Evolutionary conservation across 2,329 filamentous ascomycete species (phyloP).

Genomic region (Cordyceps fumosorosea): DNA sequence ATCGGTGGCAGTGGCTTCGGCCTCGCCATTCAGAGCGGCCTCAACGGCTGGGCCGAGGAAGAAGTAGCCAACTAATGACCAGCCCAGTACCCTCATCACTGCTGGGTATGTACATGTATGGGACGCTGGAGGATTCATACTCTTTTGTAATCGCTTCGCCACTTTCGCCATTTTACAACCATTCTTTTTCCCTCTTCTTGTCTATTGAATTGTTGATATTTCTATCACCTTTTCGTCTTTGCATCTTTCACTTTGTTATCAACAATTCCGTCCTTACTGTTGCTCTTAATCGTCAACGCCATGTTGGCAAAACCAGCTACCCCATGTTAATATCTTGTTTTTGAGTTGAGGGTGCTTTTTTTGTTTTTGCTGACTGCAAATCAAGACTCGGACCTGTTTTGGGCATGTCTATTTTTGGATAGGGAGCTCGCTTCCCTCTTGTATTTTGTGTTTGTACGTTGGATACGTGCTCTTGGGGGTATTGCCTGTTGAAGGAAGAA

Average conservation of each 20-base stretch:
- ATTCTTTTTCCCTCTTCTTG: slow-evolving; percentile 12
- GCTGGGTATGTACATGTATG: not conserved
- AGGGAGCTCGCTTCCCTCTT: not conserved
- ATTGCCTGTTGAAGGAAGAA: not conserved
- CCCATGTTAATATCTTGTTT: slow-evolving; percentile 25
- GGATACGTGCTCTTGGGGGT: slow-evolving; percentile 1
- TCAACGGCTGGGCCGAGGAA: slow-evolving; percentile 64
- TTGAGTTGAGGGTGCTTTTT: not conserved
- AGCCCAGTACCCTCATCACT: slow-evolving; percentile 15
- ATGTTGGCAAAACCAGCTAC: slow-evolving; percentile 1
- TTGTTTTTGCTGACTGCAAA: slow-evolving; percentile 2
- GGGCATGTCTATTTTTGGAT: slow-evolving; percentile 9
- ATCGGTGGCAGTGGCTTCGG: slow-evolving; percentile 51
- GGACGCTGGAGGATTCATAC: slow-evolving; percentile 13
- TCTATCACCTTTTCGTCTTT: not conserved
- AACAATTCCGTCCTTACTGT: slow-evolving; percentile 6
- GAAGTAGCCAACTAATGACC: slow-evolving; percentile 50
- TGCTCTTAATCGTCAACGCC: slow-evolving; percentile 8
- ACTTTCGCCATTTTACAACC: slow-evolving; percentile 12
- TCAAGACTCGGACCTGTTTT: not conserved
- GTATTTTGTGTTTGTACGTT: slow-evolving; percentile 6
- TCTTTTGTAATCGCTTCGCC: slow-evolving; percentile 19
- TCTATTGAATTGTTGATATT: slow-evolving; percentile 10
- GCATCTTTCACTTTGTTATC: slow-evolving; percentile 6
- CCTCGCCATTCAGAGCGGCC: slow-evolving; percentile 54